Conservation (phyloP, 176 grass and related monocot genomes). For the Dendrocalamus sinicus region DNA sequence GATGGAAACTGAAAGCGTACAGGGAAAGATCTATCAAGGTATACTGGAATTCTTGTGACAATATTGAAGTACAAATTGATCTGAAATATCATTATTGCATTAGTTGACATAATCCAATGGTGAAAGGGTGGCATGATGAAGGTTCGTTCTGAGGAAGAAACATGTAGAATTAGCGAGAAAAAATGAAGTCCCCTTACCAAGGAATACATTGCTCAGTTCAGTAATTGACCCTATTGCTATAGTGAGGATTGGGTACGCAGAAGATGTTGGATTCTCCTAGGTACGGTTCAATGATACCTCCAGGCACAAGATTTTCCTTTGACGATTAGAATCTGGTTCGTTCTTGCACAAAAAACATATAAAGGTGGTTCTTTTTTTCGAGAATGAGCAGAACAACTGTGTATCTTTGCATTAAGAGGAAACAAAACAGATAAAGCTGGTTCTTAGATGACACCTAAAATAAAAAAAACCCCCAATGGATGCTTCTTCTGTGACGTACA, state of each 20-base stretch:
- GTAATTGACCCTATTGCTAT: background rate
- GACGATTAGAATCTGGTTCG: background rate
- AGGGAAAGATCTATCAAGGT: background rate
- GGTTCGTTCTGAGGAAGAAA: background rate
- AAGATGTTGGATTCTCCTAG: background rate
- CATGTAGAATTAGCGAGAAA: background rate
- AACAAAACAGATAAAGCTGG: background rate
- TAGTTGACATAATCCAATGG: background rate
- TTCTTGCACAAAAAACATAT: background rate
- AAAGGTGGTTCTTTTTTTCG: background rate
- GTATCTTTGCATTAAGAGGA: background rate
- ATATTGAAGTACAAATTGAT: background rate
- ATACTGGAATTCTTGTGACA: background rate
- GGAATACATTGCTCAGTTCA: background rate
- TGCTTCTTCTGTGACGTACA: background rate
- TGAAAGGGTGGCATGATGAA: background rate
- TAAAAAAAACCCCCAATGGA: background rate
- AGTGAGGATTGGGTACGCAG: background rate
- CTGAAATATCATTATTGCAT: background rate
- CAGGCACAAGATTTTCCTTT: background rate
- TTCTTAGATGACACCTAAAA: background rate
- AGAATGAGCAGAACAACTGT: background rate
- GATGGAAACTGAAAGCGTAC: constrained; percentile 3
- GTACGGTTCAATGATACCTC: background rate
- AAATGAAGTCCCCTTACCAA: background rate